These are phyloP conservation scores for Rhododendron henanense DNA, from an alignment of 148 eudicot genomes.

Conservation along the genomic window DNA sequence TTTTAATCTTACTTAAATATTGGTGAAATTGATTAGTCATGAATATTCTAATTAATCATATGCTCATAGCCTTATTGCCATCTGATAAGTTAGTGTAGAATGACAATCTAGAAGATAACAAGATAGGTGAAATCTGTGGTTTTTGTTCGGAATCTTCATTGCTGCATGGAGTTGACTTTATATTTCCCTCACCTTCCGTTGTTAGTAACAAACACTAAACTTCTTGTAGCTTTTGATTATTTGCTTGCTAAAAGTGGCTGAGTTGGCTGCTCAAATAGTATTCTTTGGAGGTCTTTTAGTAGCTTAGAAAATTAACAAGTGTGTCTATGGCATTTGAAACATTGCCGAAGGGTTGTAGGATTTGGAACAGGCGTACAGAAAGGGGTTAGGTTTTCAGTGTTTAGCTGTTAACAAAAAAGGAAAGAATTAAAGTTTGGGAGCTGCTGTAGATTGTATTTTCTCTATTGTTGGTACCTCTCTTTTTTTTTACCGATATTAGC, in stretches of 20 bases:
- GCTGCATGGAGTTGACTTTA: neutral
- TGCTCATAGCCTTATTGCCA: neutral
- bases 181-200: neutral
- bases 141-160: neutral
- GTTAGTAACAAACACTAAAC: neutral
- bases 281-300: neutral
- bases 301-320: neutral
- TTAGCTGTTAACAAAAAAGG: neutral
- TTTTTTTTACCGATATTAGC: neutral
- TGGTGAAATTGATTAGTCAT: neutral
- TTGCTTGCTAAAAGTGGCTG: neutral
- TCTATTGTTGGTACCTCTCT: neutral
- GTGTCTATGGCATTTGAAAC: neutral
- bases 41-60: neutral
- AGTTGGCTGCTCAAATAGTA: neutral
- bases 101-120: neutral
- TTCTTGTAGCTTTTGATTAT: neutral
- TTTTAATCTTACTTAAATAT: neutral
- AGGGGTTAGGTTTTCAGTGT: neutral
- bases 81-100: neutral
- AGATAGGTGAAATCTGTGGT: neutral
- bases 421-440: neutral
- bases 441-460: neutral
- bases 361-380: neutral
- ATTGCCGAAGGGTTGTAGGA: neutral